phyloP scores from a whole-genome alignment of 805 yeast genomes.

The Kockiozyma suomiensis region DNA sequence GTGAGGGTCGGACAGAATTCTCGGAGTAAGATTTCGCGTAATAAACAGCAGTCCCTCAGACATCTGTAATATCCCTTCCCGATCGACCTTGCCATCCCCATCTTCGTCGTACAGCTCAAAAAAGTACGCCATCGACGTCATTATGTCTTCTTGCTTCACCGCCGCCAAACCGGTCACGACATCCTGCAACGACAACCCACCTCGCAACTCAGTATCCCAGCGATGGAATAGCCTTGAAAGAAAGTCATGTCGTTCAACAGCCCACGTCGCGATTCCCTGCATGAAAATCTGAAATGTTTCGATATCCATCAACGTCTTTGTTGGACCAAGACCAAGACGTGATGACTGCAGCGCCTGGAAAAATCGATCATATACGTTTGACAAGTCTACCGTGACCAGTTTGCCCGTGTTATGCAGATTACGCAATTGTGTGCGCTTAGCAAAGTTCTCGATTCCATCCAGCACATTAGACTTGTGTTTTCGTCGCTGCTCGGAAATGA shows the following conservation, averaged over 20 bases:
- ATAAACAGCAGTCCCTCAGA: slow-evolving; percentile 85
- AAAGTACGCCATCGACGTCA: slow-evolving; percentile 77
- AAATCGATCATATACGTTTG: slow-evolving; percentile 80
- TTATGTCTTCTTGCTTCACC: slow-evolving; percentile 69
- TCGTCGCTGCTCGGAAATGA: slow-evolving; percentile 67
- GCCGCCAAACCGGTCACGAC: slow-evolving; percentile 73
- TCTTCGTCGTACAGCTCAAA: slow-evolving; percentile 72
- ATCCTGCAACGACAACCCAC: slow-evolving; percentile 63
- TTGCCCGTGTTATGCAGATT: slow-evolving; percentile 76
- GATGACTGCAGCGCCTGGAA: slow-evolving; percentile 74
- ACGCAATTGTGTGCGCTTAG: slow-evolving; percentile 87
- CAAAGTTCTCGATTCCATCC: slow-evolving; percentile 84
- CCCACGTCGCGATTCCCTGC: slow-evolving; percentile 81
- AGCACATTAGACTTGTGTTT: slow-evolving; percentile 75
- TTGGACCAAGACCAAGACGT: slow-evolving; percentile 49
- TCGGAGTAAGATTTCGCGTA: slow-evolving; percentile 61
- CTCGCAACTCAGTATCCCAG: slow-evolving; percentile 67
- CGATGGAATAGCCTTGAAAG: slow-evolving; percentile 63
- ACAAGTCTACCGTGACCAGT: slow-evolving; percentile 58
- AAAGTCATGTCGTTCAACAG: slow-evolving; percentile 50
- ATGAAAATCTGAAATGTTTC: slow-evolving; percentile 72
- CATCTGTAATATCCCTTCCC: slow-evolving; percentile 78
- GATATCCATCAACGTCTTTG: slow-evolving; percentile 69
- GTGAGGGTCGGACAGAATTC: not conserved
- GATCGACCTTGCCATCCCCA: slow-evolving; percentile 61